Conservation (phyloP, 805 yeast genomes). For the Zygosaccharomyces bailii region DNA sequence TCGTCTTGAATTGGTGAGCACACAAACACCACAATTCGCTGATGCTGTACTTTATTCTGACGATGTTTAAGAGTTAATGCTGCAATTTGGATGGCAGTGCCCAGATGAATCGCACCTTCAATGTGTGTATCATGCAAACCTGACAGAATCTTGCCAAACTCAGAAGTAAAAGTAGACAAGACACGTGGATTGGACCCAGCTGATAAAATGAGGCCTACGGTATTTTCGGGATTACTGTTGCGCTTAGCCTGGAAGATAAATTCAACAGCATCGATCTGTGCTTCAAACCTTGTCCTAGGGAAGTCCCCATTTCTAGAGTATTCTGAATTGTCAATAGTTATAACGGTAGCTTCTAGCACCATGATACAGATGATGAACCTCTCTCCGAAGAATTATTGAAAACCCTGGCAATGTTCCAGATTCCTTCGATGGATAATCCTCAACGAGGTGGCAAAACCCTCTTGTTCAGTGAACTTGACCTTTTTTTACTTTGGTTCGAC, state of each 20-base stretch:
- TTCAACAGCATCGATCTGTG: slow-evolving; percentile 88
- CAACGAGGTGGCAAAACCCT: slow-evolving; percentile 3
- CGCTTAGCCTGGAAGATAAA: slow-evolving; percentile 81
- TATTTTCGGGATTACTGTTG: slow-evolving; percentile 86
- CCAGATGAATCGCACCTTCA: slow-evolving; percentile 62
- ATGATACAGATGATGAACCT: slow-evolving; percentile 37
- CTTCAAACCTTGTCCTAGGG: slow-evolving; percentile 81
- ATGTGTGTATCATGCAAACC: slow-evolving; percentile 80
- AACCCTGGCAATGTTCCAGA: not conserved
- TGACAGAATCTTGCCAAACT: slow-evolving; percentile 77
- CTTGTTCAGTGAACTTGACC: slow-evolving; percentile 5
- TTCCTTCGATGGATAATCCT: not conserved
- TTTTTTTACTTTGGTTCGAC: not conserved
- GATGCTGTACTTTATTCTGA: slow-evolving; percentile 88
- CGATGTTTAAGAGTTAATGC: slow-evolving; percentile 91
- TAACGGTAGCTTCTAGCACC: slow-evolving; percentile 96
- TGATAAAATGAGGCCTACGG: slow-evolving; percentile 86
- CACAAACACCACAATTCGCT: slow-evolving; percentile 83
- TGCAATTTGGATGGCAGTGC: slow-evolving; percentile 90
- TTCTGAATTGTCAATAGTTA: slow-evolving; percentile 93
- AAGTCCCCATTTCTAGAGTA: slow-evolving; percentile 95
- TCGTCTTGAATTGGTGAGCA: slow-evolving; percentile 75
- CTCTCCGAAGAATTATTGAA: not conserved
- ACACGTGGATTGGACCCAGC: slow-evolving; percentile 86
- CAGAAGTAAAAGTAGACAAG: slow-evolving; percentile 81